phyloP scores from a whole-genome alignment of 1,284 basidiomycete species.

The Fistulinella staudtii region DNA sequence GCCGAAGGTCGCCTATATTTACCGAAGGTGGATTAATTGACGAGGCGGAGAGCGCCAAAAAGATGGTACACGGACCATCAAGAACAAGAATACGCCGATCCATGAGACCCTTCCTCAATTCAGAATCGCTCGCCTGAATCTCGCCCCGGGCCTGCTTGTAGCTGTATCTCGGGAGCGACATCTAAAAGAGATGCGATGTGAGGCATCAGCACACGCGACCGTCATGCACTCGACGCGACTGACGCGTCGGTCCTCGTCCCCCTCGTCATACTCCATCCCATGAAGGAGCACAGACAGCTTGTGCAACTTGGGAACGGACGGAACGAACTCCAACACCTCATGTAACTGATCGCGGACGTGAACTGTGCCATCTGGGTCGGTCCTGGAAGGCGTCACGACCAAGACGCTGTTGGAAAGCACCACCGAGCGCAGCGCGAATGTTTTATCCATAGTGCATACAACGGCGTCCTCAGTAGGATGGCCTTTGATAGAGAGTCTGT shows the following conservation, averaged over 20 bases:
- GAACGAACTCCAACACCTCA: slow-evolving; percentile 75
- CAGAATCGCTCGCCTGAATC: slow-evolving; percentile 77
- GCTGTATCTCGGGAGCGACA: slow-evolving; percentile 38
- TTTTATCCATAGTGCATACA: slow-evolving; percentile 74
- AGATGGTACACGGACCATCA: slow-evolving; percentile 46
- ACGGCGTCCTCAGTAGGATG: slow-evolving; percentile 80
- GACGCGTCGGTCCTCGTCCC: slow-evolving; percentile 43
- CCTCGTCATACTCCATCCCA: slow-evolving; percentile 67
- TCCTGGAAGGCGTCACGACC: slow-evolving; percentile 57
- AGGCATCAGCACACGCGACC: slow-evolving; percentile 4
- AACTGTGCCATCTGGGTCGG: slow-evolving; percentile 37
- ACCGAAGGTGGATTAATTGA: slow-evolving; percentile 4
- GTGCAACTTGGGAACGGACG: slow-evolving; percentile 69
- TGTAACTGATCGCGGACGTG: slow-evolving; percentile 69
- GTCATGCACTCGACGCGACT: slow-evolving; percentile 8
- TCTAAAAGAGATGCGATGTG: slow-evolving; percentile 15
- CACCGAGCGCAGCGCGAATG: slow-evolving; percentile 79
- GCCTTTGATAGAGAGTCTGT: slow-evolving; percentile 78
- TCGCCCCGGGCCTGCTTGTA: slow-evolving; percentile 58
- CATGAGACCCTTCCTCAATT: slow-evolving; percentile 61
- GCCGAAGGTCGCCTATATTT: slow-evolving; percentile 70
- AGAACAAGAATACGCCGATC: slow-evolving; percentile 70
- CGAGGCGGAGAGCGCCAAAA: not conserved
- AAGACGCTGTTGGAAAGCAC: slow-evolving; percentile 82
- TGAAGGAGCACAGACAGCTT: slow-evolving; percentile 59